phyloP scores from a whole-genome alignment of 2,329 filamentous ascomycete species.

The Xylaria sp. region DNA sequence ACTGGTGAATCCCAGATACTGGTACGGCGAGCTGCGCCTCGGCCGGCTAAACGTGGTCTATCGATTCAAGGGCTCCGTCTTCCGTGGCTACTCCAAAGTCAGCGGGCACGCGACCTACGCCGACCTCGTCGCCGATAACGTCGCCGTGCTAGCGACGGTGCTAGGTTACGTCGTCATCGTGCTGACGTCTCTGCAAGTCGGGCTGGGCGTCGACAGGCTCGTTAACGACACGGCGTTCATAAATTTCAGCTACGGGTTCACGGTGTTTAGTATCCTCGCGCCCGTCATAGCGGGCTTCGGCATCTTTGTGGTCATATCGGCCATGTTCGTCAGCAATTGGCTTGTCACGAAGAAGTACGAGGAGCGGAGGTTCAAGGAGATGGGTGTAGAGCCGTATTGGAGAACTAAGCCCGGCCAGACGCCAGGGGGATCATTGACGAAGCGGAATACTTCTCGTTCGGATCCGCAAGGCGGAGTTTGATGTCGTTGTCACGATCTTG shows the following conservation, averaged over 20 bases:
- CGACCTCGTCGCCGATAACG: slow-evolving; percentile 55
- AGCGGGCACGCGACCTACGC: slow-evolving; percentile 49
- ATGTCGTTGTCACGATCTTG: neutral
- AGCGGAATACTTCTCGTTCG: neutral
- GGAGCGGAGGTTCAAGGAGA: slow-evolving; percentile 45
- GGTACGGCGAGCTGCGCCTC: slow-evolving; percentile 56
- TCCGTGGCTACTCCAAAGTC: slow-evolving; percentile 48
- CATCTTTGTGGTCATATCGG: slow-evolving; percentile 42
- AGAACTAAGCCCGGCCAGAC: slow-evolving; percentile 31
- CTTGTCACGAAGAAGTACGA: slow-evolving; percentile 44
- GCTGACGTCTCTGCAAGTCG: slow-evolving; percentile 50
- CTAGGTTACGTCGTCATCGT: slow-evolving; percentile 54
- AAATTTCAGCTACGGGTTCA: slow-evolving; percentile 49
- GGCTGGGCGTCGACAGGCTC: slow-evolving; percentile 45
- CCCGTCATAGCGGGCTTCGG: slow-evolving; percentile 42
- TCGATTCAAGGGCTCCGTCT: slow-evolving; percentile 48
- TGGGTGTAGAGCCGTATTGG: slow-evolving; percentile 48
- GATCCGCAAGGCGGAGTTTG: slow-evolving; percentile 16
- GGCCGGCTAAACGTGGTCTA: slow-evolving; percentile 57
- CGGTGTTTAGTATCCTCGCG: slow-evolving; percentile 49
- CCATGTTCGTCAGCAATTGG: slow-evolving; percentile 47
- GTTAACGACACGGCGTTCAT: slow-evolving; percentile 44
- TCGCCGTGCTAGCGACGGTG: slow-evolving; percentile 52
- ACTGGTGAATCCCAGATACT: slow-evolving; percentile 52
- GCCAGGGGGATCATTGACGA: slow-evolving; percentile 2